Percentiles rank a stretch among this genome's conserved stretches.
phyloP scores from a whole-genome alignment of 148 eudicot species.

The Agrostemma githago region DNA sequence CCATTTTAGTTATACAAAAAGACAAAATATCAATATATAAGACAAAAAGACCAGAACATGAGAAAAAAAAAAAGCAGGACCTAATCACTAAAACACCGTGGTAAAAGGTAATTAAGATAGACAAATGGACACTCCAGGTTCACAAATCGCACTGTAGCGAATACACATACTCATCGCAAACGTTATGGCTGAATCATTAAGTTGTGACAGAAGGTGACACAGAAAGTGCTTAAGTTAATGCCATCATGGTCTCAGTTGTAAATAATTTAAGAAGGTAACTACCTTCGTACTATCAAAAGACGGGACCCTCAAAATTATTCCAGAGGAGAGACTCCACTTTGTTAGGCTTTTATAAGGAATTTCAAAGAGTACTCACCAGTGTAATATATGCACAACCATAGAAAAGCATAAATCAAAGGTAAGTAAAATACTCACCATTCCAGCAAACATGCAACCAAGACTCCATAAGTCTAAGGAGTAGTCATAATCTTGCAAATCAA shows the following conservation, averaged over 20 bases:
- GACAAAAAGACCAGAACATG: neutral
- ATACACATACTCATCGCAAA: neutral
- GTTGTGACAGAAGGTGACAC: neutral
- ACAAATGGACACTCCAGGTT: neutral
- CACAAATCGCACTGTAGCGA: neutral
- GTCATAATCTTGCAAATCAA: slow-evolving; percentile 98
- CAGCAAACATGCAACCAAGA: slow-evolving; percentile 99
- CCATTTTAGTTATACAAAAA: too few species aligned
- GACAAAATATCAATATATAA: neutral
- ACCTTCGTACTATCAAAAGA: neutral
- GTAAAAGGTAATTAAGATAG: slow-evolving; percentile 22
- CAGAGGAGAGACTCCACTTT: neutral
- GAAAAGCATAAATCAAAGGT: neutral
- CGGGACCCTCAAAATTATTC: neutral
- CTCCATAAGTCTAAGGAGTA: slow-evolving; percentile 98
- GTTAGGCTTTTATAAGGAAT: neutral
- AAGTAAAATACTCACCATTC: slow-evolving; percentile 59
- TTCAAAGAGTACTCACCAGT: neutral
- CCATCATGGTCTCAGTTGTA: neutral
- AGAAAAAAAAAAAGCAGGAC: neutral
- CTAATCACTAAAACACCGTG: neutral
- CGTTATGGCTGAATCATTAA: neutral
- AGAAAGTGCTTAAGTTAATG: neutral
- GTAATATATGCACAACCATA: neutral
- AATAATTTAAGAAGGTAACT: neutral